These are phyloP conservation scores for Mikania micrantha DNA, from an alignment of 129 eudicot species.

Conservation along the genomic window DNA sequence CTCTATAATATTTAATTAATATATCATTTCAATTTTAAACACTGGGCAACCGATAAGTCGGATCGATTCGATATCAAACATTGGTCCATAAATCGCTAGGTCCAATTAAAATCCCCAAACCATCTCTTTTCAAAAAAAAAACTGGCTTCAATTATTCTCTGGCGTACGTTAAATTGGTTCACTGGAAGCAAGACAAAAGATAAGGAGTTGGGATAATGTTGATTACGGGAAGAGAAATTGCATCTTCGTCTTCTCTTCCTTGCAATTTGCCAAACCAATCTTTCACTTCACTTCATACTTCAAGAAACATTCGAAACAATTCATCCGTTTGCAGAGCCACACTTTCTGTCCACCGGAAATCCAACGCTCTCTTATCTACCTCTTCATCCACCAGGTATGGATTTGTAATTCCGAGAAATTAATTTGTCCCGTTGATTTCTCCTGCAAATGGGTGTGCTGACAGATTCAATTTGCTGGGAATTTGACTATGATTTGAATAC, in stretches of 20 bases:
- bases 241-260: conserved; percentile 28
- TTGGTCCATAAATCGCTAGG: too few relatives aligned
- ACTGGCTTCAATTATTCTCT: neutral
- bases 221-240: conserved; percentile 27
- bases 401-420: too few relatives aligned
- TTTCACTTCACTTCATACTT: conserved; percentile 5
- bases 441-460: too few relatives aligned
- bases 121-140: neutral
- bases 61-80: too few relatives aligned
- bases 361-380: conserved; percentile 17
- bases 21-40: too few relatives aligned
- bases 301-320: conserved; percentile 8
- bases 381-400: conserved; percentile 21
- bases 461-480: too few relatives aligned
- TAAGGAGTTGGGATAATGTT: conserved; percentile 29
- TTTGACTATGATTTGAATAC: too few relatives aligned
- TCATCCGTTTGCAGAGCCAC: conserved; percentile 34
- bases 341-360: conserved; percentile 24
- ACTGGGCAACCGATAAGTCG: too few relatives aligned
- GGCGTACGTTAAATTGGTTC: neutral
- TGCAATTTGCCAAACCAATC: conserved; percentile 14
- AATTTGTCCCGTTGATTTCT: too few relatives aligned
- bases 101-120: neutral
- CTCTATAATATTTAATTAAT: too few relatives aligned
- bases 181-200: neutral